A percentile compares a stretch with the other conserved stretches of the same genome.
Conservation (phyloP, 768 basidiomycete species). For the Panellus pusillus region DNA sequence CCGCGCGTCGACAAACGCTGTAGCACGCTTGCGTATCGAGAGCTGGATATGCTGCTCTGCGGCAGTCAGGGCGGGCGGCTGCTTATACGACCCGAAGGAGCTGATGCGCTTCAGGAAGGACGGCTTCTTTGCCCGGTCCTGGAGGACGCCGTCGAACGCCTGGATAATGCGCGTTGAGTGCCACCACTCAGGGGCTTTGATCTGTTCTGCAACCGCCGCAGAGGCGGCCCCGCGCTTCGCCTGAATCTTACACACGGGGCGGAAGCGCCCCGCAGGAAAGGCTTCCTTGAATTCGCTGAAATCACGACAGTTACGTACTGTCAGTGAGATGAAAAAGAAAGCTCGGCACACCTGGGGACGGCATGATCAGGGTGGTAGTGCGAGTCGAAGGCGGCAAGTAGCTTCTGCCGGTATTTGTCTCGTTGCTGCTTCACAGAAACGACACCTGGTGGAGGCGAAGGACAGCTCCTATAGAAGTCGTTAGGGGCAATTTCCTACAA, state of each 20-base stretch:
- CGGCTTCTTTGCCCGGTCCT: slow-evolving; percentile 90
- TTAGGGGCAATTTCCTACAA: slow-evolving; percentile 14
- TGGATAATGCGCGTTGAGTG: slow-evolving; percentile 87
- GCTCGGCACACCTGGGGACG: slow-evolving; percentile 57
- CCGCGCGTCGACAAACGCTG: slow-evolving; percentile 89
- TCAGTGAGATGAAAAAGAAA: background rate
- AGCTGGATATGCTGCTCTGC: slow-evolving; percentile 86
- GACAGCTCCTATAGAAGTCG: slow-evolving; percentile 56
- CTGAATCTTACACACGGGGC: slow-evolving; percentile 88
- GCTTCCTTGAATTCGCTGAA: slow-evolving; percentile 90
- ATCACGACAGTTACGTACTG: slow-evolving; percentile 8
- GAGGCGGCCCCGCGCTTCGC: slow-evolving; percentile 79
- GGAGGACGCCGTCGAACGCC: slow-evolving; percentile 84
- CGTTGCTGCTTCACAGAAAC: slow-evolving; percentile 79
- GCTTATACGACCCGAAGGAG: slow-evolving; percentile 68
- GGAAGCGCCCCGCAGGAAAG: slow-evolving; percentile 89
- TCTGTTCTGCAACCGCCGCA: slow-evolving; percentile 83
- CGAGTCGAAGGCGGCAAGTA: slow-evolving; percentile 77
- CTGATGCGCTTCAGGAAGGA: slow-evolving; percentile 84
- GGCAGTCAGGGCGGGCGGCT: slow-evolving; percentile 68
- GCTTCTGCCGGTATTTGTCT: slow-evolving; percentile 73
- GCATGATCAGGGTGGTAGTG: slow-evolving; percentile 90
- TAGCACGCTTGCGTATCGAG: slow-evolving; percentile 91
- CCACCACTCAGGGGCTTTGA: slow-evolving; percentile 94
- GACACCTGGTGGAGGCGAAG: slow-evolving; percentile 71